Evolutionary conservation across 108 stramenopile species (phyloP).

Genomic region (Nitzschia sp.): DNA sequence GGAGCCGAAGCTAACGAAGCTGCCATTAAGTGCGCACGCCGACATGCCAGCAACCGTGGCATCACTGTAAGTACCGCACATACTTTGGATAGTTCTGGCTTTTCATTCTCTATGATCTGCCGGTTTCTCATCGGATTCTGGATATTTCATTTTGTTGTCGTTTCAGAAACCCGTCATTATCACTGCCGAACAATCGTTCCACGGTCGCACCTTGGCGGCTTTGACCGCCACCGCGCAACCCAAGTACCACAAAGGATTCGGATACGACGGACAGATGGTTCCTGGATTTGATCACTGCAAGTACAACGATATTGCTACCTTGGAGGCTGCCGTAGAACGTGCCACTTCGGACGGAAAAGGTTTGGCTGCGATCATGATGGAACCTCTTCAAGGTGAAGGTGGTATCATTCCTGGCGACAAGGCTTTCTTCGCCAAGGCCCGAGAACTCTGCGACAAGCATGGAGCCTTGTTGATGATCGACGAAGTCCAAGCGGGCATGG

Average conservation of each 20-base stretch:
- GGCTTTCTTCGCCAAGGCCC: conserved; percentile 79
- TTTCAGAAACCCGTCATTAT: conserved; percentile 92
- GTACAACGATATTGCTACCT: conserved; percentile 87
- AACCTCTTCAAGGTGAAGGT: conserved; percentile 96
- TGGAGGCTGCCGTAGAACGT: conserved; percentile 71
- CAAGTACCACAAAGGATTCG: conserved; percentile 94
- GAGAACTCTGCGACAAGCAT: conserved; percentile 82
- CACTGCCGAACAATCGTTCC: conserved; percentile 91
- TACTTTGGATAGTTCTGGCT: background rate
- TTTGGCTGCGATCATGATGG: conserved; percentile 94
- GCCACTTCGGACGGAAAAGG: conserved; percentile 80
- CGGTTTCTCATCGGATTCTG: too few relatives aligned
- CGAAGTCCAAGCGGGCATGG: conserved; percentile 98
- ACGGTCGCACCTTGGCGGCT: conserved; percentile 95
- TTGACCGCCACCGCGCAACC: conserved; percentile 96
- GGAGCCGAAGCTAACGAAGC: conserved; percentile 98
- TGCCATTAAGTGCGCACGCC: conserved; percentile 93
- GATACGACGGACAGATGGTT: conserved; percentile 85
- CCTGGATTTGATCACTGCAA: conserved; percentile 86
- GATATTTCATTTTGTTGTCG: background rate
- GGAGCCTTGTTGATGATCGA: conserved; percentile 93
- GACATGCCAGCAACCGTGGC: conserved; percentile 78
- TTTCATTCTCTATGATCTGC: background rate
- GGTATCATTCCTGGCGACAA: conserved; percentile 88
- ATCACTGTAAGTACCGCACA: conserved; percentile 51